Evolutionary conservation across 2,329 filamentous ascomycete species (phyloP).

Genomic region (Pezicula rhizophila): DNA sequence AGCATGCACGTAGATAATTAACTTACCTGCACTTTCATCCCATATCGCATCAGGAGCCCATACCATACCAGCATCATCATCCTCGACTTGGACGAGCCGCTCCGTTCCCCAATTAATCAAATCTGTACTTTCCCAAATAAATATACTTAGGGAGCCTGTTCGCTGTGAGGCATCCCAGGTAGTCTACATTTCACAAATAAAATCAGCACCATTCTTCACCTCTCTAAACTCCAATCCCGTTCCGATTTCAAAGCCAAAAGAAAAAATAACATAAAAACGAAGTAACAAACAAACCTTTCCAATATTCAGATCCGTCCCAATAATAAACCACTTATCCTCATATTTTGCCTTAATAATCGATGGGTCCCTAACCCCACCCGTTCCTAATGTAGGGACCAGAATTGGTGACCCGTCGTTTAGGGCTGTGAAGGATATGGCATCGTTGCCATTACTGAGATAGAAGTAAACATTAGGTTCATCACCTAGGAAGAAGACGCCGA

Average conservation of each 20-base stretch:
- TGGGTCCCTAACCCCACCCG: slow-evolving; percentile 46
- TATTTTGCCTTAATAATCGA: slow-evolving; percentile 42
- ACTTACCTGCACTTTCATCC: slow-evolving; percentile 36
- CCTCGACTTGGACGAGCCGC: slow-evolving; percentile 43
- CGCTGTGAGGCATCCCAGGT: slow-evolving; percentile 47
- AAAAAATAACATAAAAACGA: too few relatives aligned
- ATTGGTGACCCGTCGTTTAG: slow-evolving; percentile 43
- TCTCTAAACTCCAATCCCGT: too few relatives aligned
- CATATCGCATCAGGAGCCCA: slow-evolving; percentile 52
- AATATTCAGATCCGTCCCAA: slow-evolving; percentile 49
- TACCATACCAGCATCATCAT: slow-evolving; percentile 49
- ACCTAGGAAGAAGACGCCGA: slow-evolving; percentile 49
- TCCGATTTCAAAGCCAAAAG: too few relatives aligned
- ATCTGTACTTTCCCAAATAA: slow-evolving; percentile 49
- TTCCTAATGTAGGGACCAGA: slow-evolving; percentile 43
- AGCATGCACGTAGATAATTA: not conserved
- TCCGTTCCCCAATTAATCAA: slow-evolving; percentile 43
- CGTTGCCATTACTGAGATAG: slow-evolving; percentile 47
- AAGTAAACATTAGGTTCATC: slow-evolving; percentile 47
- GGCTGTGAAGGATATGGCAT: slow-evolving; percentile 40
- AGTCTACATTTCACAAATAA: slow-evolving; percentile 30
- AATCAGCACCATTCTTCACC: not conserved
- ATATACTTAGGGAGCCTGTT: slow-evolving; percentile 44
- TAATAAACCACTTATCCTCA: slow-evolving; percentile 46
- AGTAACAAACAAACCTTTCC: slow-evolving; percentile 28